Base-by-base conservation (phyloP, 371 early-diverging fungal genomes). In the Astathelohania contejeani region DNA sequence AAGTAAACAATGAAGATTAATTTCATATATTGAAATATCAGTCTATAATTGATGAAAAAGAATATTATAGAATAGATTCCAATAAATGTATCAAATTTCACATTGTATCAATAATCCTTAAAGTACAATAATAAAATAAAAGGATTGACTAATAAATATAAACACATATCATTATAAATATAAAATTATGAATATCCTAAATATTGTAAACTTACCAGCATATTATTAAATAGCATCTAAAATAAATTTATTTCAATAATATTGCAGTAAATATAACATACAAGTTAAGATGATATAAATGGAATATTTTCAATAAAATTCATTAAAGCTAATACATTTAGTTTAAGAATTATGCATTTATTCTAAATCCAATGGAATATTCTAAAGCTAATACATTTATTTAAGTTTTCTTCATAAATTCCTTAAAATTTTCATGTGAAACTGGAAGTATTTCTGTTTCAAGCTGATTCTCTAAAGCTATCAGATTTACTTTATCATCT, bases 391-490 rank as follows among this genome's bases (percentile, higher is more conserved):
- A 7, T 7, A 7, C 32, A 32, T 32, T 32, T 32, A 32, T 32
- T 26, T 23, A 48, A 24, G 4, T 48, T 6, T 32, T 22, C 14
- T 40, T 26, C 37, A 35, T 27, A 35, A 32, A 22, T 24, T 39
- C 43, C 6, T 20, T 26, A 27, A 53, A 53, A 20, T 4, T 12
- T 38, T 3, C 40, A 49, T 56, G 46, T 16, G 56, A 38, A 22
- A 63, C 57, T 7, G 63, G 63, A 0, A 54, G 24, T 25, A 66
- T 49, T 4, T 61, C 58, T 27, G 62, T 56, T 1, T 49, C 62
- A 28, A 64, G 56, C 18, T 27, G 44, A 32, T 39, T 44, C 39
- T 64, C 61, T 40, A 69, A 32, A 28, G 59, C 65, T 29, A 40
- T 48, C 1, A 60, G 14, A 43, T 56, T 63, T 10, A 52, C 48